Percentiles rank a stretch among this genome's conserved stretches.
phyloP scores from a whole-genome alignment of 345 rosid species.

The Syzygium aromaticum region DNA sequence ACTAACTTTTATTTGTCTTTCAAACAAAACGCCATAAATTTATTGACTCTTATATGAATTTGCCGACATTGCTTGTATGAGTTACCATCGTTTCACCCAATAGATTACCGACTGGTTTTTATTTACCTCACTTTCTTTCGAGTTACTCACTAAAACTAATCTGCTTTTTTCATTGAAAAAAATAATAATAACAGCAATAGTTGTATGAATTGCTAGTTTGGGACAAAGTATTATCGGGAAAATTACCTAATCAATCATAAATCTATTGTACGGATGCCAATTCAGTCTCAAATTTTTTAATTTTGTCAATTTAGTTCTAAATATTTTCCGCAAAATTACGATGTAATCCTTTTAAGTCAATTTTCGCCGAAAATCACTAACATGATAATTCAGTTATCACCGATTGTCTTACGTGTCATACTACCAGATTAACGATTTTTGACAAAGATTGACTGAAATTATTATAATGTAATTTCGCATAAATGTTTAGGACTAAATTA shows the following conservation, averaged over 20 bases:
- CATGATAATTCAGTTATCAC: rapidly evolving
- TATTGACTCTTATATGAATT: not conserved
- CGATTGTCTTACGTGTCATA: not conserved
- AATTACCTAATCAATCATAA: not conserved
- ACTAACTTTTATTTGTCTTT: not conserved
- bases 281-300: rapidly evolving
- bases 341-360: rapidly evolving
- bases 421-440: rapidly evolving
- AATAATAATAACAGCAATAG: not conserved
- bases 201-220: not conserved
- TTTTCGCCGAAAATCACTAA: not conserved
- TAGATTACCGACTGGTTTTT: not conserved
- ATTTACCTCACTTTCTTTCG: not conserved
- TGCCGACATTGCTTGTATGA: not conserved
- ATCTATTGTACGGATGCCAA: rapidly evolving
- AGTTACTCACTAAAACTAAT: not conserved
- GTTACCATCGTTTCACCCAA: not conserved
- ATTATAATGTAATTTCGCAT: not conserved
- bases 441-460: rapidly evolving
- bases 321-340: not conserved
- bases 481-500: not conserved
- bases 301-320: not conserved
- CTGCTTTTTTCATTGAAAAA: not conserved
- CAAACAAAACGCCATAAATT: not conserved
- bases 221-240: not conserved